Evolutionary conservation across 2,329 filamentous ascomycete genomes (phyloP), one percentile per base, ranked within the genome.

Genomic region (Aspergillus sp.): DNA sequence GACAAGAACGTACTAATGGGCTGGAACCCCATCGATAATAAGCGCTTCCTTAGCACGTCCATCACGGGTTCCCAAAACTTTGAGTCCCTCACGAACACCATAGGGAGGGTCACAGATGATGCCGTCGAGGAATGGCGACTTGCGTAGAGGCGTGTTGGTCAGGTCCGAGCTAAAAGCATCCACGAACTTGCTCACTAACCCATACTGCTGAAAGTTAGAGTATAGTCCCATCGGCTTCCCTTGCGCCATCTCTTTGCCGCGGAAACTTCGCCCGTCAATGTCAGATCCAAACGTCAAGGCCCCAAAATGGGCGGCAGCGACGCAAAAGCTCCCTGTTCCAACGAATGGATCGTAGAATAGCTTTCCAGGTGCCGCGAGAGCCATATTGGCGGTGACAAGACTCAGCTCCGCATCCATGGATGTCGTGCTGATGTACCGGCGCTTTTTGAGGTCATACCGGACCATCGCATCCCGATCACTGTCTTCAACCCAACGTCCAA

Each of bases 41-140:
- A 87, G 73, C 57, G 73, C 70, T 42, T 75, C 74, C 40, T 73
- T 73, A 7, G 64, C 61, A 33, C 57, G 68, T 5, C 71, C 70
- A 55, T 93, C 83, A 49, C 84, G 81, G 42, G 81, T 78, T 1
- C 93, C 93, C 1, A 98, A 74, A 2, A 98, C 91, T 58, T 87
- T 87, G 47, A 97, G 68, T 0, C 93, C 93, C 66, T 98, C 93
- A 38, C 93, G 78, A 5, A 98, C 90, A 2, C 93, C 93, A 61
- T 98, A 98, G 0, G 93, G 93, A 12, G 93, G 93, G 68, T 98
- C 93, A 58, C 90, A 97, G 6, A 97, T 76, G 46, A 98, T 95
- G 4, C 88, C 90, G 65, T 98, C 90, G 46, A 97, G 81, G 52
- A 85, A 77, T n/a, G 59, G 64, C 28, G 65, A 58, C 61, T 64